Evolutionary conservation across 345 rosid genomes (phyloP).

Genomic region (Orychophragmus violaceus): DNA sequence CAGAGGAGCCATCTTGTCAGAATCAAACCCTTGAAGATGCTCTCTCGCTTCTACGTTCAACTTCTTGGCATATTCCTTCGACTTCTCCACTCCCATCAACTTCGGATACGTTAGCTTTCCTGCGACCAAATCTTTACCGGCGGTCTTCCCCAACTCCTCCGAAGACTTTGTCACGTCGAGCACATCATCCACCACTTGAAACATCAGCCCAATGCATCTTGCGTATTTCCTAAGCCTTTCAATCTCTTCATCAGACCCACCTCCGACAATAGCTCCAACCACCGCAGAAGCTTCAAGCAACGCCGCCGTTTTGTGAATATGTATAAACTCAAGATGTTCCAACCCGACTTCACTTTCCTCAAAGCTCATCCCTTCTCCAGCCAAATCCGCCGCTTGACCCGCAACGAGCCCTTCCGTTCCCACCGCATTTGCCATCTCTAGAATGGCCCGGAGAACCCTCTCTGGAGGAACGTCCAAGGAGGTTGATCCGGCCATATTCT

Average conservation of each 20-base stretch:
- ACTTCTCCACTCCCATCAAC: slow-evolving; percentile 52
- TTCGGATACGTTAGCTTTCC: slow-evolving; percentile 61
- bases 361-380: slow-evolving; percentile 36
- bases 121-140: slow-evolving; percentile 63
- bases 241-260: slow-evolving; percentile 47
- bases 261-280: slow-evolving; percentile 56
- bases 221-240: slow-evolving; percentile 58
- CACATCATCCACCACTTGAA: slow-evolving; percentile 77
- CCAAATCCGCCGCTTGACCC: slow-evolving; percentile 58
- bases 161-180: slow-evolving; percentile 72
- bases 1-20: slow-evolving; percentile 50
- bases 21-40: slow-evolving; percentile 45
- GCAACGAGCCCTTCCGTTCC: slow-evolving; percentile 67
- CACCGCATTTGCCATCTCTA: slow-evolving; percentile 42
- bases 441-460: slow-evolving; percentile 36
- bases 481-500: slow-evolving; percentile 1
- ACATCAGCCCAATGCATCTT: slow-evolving; percentile 53
- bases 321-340: slow-evolving; percentile 55
- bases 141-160: slow-evolving; percentile 60
- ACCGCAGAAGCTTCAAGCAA: slow-evolving; percentile 54
- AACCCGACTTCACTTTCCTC: slow-evolving; percentile 26
- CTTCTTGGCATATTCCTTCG: slow-evolving; percentile 40
- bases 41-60: slow-evolving; percentile 46
- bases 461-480: slow-evolving; percentile 34
- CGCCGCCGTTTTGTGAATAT: slow-evolving; percentile 58